phyloP scores from a whole-genome alignment of 768 basidiomycete genomes.

The Antrodiella citrinella region DNA sequence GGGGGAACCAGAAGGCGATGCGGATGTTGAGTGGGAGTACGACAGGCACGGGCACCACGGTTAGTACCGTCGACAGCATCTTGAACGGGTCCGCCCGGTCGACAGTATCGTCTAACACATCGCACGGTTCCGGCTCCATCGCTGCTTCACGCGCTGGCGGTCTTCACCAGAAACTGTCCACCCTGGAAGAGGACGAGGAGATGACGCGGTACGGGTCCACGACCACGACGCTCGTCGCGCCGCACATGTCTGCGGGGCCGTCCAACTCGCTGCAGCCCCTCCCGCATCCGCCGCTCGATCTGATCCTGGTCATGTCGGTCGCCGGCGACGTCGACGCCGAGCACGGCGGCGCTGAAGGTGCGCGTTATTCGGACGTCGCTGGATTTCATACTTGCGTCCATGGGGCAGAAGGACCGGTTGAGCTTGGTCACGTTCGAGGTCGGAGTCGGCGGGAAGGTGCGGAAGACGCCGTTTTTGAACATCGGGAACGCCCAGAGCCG shows the following conservation, averaged over 20 bases:
- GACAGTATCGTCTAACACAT: slow-evolving; percentile 68
- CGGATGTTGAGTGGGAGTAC: slow-evolving; percentile 77
- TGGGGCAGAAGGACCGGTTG: slow-evolving; percentile 73
- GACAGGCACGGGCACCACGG: slow-evolving; percentile 43
- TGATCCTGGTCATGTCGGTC: slow-evolving; percentile 86
- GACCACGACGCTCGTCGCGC: slow-evolving; percentile 49
- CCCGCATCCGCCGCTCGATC: slow-evolving; percentile 81
- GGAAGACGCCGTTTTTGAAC: slow-evolving; percentile 90
- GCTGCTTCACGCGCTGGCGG: slow-evolving; percentile 13
- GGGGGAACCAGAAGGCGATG: slow-evolving; percentile 67
- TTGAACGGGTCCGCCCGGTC: slow-evolving; percentile 57
- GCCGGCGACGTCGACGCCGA: slow-evolving; percentile 67
- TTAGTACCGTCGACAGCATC: slow-evolving; percentile 54
- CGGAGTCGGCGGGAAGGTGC: slow-evolving; percentile 70
- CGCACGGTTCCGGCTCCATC: slow-evolving; percentile 42
- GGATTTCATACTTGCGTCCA: slow-evolving; percentile 74
- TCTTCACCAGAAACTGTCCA: slow-evolving; percentile 42
- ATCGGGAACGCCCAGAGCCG: slow-evolving; percentile 63
- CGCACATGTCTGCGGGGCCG: slow-evolving; percentile 64
- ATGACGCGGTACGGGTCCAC: slow-evolving; percentile 41
- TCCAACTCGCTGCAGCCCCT: slow-evolving; percentile 78
- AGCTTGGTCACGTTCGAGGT: slow-evolving; percentile 92
- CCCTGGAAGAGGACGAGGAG: slow-evolving; percentile 69
- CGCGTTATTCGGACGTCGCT: slow-evolving; percentile 85
- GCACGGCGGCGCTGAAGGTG: slow-evolving; percentile 78